These are phyloP conservation scores for Arthrocladium fulminans DNA, from an alignment of 2,329 filamentous ascomycete genomes.

Conservation along the genomic window DNA sequence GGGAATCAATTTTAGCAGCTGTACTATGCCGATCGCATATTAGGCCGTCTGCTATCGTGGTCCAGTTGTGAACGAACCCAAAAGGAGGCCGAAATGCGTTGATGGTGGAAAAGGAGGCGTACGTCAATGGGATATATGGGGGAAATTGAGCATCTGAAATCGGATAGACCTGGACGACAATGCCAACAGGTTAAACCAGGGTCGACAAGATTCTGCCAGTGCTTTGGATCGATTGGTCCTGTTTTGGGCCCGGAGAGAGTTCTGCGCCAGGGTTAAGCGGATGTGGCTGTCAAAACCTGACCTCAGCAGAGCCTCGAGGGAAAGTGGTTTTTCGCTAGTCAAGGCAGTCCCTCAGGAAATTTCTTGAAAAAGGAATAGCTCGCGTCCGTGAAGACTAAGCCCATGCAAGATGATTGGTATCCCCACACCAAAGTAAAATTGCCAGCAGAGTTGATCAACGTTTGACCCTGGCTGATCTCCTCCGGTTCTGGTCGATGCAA, in stretches of 20 bases:
- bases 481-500: not conserved
- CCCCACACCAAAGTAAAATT: constrained; percentile 1
- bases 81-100: not conserved
- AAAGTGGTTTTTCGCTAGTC: not conserved
- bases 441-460: not conserved
- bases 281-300: not conserved
- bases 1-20: not conserved
- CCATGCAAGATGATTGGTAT: constrained; percentile 1
- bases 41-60: not conserved
- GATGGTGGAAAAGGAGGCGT: constrained; percentile 7
- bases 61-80: not conserved
- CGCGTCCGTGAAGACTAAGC: not conserved
- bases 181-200: not conserved
- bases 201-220: constrained; percentile 1
- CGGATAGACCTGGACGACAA: not conserved
- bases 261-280: not conserved
- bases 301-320: not conserved
- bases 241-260: not conserved
- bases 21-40: not conserved
- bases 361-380: not conserved
- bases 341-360: not conserved
- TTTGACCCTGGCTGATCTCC: constrained; percentile 1
- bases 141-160: constrained; percentile 2
- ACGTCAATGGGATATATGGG: constrained; percentile 7
- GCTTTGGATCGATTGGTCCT: not conserved